Percentiles rank a stretch among this genome's conserved stretches.
These are phyloP conservation scores for Pseudogymnoascus sp. DNA, from an alignment of 2,329 filamentous ascomycete species.

Conservation along the genomic window DNA sequence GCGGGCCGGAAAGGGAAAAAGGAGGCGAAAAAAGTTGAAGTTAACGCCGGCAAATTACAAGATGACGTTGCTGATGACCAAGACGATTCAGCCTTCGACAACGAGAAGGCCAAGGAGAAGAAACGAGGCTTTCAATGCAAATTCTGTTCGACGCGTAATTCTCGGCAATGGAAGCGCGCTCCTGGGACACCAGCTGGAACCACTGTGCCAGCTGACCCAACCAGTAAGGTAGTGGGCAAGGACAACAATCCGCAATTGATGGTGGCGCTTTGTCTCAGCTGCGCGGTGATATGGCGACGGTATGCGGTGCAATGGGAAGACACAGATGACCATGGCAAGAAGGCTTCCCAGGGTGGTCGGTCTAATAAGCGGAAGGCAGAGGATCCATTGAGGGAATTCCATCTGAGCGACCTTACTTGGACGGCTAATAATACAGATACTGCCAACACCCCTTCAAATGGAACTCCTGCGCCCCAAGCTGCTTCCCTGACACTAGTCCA, in stretches of 20 bases:
- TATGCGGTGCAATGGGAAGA: slow-evolving; percentile 97
- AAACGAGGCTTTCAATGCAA: slow-evolving; percentile 89
- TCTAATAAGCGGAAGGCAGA: slow-evolving; percentile 85
- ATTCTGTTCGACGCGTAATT: slow-evolving; percentile 73
- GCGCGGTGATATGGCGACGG: slow-evolving; percentile 86
- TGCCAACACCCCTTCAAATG: slow-evolving; percentile 17
- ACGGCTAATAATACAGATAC: slow-evolving; percentile 26
- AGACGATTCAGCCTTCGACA: slow-evolving; percentile 94
- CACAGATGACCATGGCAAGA: slow-evolving; percentile 81
- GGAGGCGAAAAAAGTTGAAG: slow-evolving; percentile 66
- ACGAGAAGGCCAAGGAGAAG: slow-evolving; percentile 64
- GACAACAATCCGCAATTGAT: slow-evolving; percentile 70
- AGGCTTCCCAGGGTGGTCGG: slow-evolving; percentile 71
- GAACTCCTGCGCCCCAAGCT: slow-evolving; percentile 19
- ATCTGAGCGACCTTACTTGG: slow-evolving; percentile 55
- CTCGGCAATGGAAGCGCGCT: slow-evolving; percentile 85
- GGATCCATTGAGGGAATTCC: slow-evolving; percentile 57
- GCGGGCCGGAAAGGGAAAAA: slow-evolving; percentile 85
- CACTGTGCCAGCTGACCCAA: slow-evolving; percentile 55
- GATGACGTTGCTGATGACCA: slow-evolving; percentile 88
- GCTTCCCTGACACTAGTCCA: slow-evolving; percentile 23
- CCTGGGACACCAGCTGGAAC: slow-evolving; percentile 67
- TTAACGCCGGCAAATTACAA: slow-evolving; percentile 64
- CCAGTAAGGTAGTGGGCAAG: slow-evolving; percentile 53
- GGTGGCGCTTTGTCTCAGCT: slow-evolving; percentile 79